Evolutionary conservation across 768 basidiomycete species (phyloP).

Genomic region (Lepiota venenata): DNA sequence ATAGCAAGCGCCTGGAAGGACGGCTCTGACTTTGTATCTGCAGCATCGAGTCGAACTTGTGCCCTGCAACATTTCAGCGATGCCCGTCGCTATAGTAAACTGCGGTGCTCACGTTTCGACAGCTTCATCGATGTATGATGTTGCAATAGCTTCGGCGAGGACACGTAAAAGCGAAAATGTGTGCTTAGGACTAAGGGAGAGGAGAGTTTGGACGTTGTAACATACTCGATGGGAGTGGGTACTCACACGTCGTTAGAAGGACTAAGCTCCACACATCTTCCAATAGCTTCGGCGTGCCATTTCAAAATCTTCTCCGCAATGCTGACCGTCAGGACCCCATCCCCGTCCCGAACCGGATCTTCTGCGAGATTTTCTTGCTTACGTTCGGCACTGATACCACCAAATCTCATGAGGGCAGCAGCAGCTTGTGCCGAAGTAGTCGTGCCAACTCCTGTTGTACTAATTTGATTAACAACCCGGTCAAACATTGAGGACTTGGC

Average conservation of each 20-base stretch:
- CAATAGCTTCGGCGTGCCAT: slow-evolving; percentile 98
- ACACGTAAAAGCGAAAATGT: slow-evolving; percentile 80
- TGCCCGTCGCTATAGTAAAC: background rate
- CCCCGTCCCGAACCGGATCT: slow-evolving; percentile 74
- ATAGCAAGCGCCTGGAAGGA: slow-evolving; percentile 64
- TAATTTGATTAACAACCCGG: slow-evolving; percentile 87
- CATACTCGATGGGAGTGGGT: background rate
- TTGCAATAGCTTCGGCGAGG: slow-evolving; percentile 82
- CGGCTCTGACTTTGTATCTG: slow-evolving; percentile 79
- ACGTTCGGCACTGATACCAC: slow-evolving; percentile 63
- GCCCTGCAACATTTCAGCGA: slow-evolving; percentile 44
- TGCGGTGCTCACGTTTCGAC: slow-evolving; percentile 76
- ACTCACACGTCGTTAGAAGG: slow-evolving; percentile 80
- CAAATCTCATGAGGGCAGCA: slow-evolving; percentile 85
- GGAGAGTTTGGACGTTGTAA: slow-evolving; percentile 7
- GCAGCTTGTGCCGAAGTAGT: slow-evolving; percentile 83
- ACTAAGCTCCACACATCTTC: slow-evolving; percentile 90
- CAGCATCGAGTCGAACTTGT: slow-evolving; percentile 63
- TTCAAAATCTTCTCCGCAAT: slow-evolving; percentile 88
- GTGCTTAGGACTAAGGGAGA: slow-evolving; percentile 69
- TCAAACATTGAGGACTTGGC: slow-evolving; percentile 83
- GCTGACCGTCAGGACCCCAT: slow-evolving; percentile 74
- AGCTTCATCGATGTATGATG: slow-evolving; percentile 85
- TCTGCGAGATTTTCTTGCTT: slow-evolving; percentile 53
- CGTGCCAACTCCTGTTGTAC: slow-evolving; percentile 62